Base-by-base conservation (phyloP, 192 early-diverging fungal genomes). In the Coemansia sp. region DNA sequence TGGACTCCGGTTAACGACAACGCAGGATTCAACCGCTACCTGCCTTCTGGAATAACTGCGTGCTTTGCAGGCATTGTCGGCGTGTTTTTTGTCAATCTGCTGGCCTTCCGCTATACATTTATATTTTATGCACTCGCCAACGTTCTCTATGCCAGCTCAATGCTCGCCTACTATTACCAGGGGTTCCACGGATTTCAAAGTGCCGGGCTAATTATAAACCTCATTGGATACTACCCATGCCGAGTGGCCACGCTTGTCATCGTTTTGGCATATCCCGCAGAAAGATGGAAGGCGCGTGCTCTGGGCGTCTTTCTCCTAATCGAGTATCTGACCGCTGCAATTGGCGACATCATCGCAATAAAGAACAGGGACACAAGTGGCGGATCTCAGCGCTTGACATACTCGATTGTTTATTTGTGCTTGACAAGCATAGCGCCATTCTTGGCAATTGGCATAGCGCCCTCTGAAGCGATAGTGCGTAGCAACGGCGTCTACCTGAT, bases 401-500 rank as follows among this genome's bases (percentile, higher is more conserved):
- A 63, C 18, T 22, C 74, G 6, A 60, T 76, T 7, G 68, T 57
- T 6, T 58, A 57, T 10, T 25, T 76, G 11, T 55, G 51, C 6
- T 18, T 76, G 1, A 57, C 57, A 18, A 61, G 68, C 25, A 30
- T 76, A 7, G 56, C 69, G 14, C 74, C 74, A 1, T 47, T 76
- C 9, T 53, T 67, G 6, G 61, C 68, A 1, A 20, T 54, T 9
- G 61, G 64, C 1, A 63, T 76, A 23, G 74, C 69, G 23, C 74
- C 74, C 0, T 22, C 58, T 6, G 42, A 70, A 53, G 55, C 58
- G 28, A 57, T 76, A 23, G 68, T 76, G 28, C 74, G 74, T 16
- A 60, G 36, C 62, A 71, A 76, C 32, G 74, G 74, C 1, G 68
- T 76, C 7, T 76, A 68, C 28, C 14, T 76, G 45, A 64, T 76